phyloP scores from a whole-genome alignment of 768 basidiomycete species.

The Hydnomerulius pinastri region DNA sequence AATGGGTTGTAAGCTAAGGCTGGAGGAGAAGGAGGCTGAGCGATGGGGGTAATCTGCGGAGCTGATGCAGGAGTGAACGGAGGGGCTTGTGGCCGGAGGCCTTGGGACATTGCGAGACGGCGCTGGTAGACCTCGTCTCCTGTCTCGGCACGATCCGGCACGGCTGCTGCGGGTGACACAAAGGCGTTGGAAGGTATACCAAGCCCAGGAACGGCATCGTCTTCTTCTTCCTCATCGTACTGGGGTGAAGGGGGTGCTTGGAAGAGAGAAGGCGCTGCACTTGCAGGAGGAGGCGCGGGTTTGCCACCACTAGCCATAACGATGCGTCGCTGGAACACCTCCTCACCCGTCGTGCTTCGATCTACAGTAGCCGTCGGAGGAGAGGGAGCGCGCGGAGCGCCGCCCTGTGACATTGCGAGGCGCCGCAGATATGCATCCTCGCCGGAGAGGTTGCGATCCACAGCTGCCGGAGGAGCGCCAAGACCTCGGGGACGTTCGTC shows the following conservation, averaged over 20 bases:
- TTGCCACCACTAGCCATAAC: slow-evolving; percentile 55
- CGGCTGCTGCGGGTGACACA: background rate
- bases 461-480: slow-evolving; percentile 35
- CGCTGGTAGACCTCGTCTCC: slow-evolving; percentile 73
- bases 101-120: slow-evolving; percentile 57
- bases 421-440: slow-evolving; percentile 83
- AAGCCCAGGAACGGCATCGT: slow-evolving; percentile 27
- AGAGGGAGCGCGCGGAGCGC: slow-evolving; percentile 21
- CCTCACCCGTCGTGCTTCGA: slow-evolving; percentile 66
- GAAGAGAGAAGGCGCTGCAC: slow-evolving; percentile 7
- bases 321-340: slow-evolving; percentile 73
- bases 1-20: slow-evolving; percentile 70
- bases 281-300: slow-evolving; percentile 4
- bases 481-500: slow-evolving; percentile 40
- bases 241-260: slow-evolving; percentile 27
- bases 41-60: slow-evolving; percentile 21
- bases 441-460: slow-evolving; percentile 59
- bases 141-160: slow-evolving; percentile 37
- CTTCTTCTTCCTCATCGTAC: slow-evolving; percentile 16
- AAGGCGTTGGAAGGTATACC: slow-evolving; percentile 5
- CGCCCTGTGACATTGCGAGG: slow-evolving; percentile 61
- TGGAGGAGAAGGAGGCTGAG: slow-evolving; percentile 45
- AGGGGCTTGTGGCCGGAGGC: slow-evolving; percentile 30
- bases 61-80: slow-evolving; percentile 28
- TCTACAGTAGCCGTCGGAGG: slow-evolving; percentile 42